Percentiles rank a stretch among this genome's conserved stretches.
Conservation (phyloP, 2,329 filamentous ascomycete species). For the Colletotrichum sp. region DNA sequence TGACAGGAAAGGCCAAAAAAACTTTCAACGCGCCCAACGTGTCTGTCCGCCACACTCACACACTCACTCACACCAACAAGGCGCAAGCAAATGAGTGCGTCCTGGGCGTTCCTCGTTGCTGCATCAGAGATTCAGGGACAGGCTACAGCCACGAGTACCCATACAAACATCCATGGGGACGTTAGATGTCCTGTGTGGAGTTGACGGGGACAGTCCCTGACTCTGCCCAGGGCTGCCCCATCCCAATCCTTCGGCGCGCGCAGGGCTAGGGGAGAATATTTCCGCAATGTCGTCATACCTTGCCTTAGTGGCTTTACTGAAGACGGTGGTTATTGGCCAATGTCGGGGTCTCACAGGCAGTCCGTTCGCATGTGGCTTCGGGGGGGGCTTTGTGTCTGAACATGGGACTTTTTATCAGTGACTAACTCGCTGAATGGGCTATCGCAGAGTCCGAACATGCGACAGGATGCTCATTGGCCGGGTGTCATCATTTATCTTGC, state of each 20-base stretch:
- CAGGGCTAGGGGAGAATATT: slow-evolving; percentile 2
- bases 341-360: not conserved
- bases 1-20: not conserved
- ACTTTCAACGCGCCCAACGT: not conserved
- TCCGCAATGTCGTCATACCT: slow-evolving; percentile 20
- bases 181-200: slow-evolving; percentile 12
- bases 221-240: not conserved
- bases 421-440: not conserved
- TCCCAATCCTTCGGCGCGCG: slow-evolving; percentile 8
- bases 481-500: not conserved
- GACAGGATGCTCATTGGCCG: not conserved
- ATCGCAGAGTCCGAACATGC: not conserved
- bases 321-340: not conserved
- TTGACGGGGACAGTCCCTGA: slow-evolving; percentile 15
- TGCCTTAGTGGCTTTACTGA: not conserved
- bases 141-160: not conserved
- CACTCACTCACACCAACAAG: not conserved
- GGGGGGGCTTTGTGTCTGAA: not conserved
- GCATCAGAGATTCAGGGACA: slow-evolving; percentile 15
- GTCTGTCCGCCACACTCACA: slow-evolving; percentile 2
- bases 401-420: not conserved
- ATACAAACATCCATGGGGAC: not conserved
- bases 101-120: not conserved
- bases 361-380: not conserved
- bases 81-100: not conserved